A percentile compares a stretch with the other conserved stretches of the same genome.
phyloP scores from a whole-genome alignment of 257 asterid genomes.

The Rhazya stricta region DNA sequence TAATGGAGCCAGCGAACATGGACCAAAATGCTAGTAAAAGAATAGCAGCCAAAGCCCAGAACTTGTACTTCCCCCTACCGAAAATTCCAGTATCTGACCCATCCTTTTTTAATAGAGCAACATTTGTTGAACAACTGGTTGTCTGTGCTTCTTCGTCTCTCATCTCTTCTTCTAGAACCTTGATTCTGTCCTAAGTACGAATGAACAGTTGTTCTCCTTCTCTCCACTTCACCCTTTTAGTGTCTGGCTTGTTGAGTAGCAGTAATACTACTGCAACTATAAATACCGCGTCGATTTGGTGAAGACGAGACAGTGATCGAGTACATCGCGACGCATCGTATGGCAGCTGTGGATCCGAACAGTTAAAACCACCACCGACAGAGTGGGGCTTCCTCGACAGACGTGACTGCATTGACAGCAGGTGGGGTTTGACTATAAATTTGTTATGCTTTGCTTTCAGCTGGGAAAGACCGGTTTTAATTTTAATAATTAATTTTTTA shows the following conservation, averaged over 20 bases:
- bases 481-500: no score
- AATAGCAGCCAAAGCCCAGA: conserved; percentile 86
- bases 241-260: not conserved
- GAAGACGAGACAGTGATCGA: not conserved
- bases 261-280: not conserved
- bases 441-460: not conserved
- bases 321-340: conserved; percentile 7
- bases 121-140: conserved; percentile 24
- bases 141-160: conserved; percentile 63
- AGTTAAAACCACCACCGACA: conserved; percentile 5
- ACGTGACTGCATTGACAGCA: not conserved
- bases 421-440: not conserved
- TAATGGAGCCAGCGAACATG: conserved; percentile 85
- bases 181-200: not conserved
- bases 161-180: conserved; percentile 33
- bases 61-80: conserved; percentile 77
- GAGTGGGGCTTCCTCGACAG: not conserved
- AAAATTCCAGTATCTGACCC: conserved; percentile 45
- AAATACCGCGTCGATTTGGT: conserved; percentile 7
- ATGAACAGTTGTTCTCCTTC: not conserved
- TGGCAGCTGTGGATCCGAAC: not conserved
- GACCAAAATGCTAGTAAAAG: conserved; percentile 83
- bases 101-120: conserved; percentile 44
- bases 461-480: no score
- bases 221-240: not conserved